Conservation (phyloP, 2,329 filamentous ascomycete species). For the Sclerotinia subarctica region DNA sequence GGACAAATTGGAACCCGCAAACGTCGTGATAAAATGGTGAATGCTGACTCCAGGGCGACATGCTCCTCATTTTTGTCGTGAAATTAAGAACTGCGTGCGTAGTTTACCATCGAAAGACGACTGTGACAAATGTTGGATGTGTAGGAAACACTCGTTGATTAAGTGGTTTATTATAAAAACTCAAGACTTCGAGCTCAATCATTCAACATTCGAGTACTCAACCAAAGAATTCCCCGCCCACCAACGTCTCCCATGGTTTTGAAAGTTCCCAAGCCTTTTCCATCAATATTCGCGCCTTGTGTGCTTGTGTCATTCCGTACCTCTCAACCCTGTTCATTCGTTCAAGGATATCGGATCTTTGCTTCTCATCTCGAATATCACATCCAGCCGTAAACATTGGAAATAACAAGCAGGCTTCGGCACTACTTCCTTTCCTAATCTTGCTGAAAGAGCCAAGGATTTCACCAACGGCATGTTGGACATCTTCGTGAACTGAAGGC, state of each 20-base stretch:
- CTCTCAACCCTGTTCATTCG: slow-evolving; percentile 66
- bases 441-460: slow-evolving; percentile 61
- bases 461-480: slow-evolving; percentile 60
- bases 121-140: not conserved
- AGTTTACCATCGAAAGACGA: no score
- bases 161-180: not conserved
- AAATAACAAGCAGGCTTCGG: slow-evolving; percentile 73
- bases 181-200: not conserved
- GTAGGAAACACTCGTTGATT: no score
- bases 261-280: slow-evolving; percentile 66
- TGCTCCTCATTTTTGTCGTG: not conserved
- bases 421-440: slow-evolving; percentile 63
- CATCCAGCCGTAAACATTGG: slow-evolving; percentile 83
- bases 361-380: slow-evolving; percentile 56
- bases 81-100: not conserved
- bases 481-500: slow-evolving; percentile 52
- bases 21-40: not conserved
- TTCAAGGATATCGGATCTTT: slow-evolving; percentile 60
- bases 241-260: slow-evolving; percentile 65
- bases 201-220: slow-evolving; percentile 19
- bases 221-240: slow-evolving; percentile 38
- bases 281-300: slow-evolving; percentile 62
- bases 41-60: no score
- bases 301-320: slow-evolving; percentile 72
- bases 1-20: slow-evolving; percentile 35